A percentile compares a stretch with the other conserved stretches of the same genome.
Conservation (phyloP, 345 rosid genomes). For the Passiflora organensis region DNA sequence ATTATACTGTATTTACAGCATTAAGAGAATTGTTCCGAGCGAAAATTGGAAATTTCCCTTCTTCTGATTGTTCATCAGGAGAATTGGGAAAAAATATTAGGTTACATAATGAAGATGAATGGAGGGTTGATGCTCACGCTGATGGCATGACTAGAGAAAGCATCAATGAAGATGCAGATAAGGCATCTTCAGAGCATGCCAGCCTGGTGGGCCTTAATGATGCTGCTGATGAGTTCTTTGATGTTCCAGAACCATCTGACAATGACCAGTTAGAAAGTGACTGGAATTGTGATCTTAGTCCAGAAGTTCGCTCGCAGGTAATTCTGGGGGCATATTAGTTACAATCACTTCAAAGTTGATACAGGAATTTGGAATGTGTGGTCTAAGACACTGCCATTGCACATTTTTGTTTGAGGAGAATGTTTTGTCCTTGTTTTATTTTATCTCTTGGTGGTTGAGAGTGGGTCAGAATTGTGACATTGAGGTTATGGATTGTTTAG, state of each 20-base stretch:
- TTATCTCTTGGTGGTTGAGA: no score
- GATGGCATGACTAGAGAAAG: slow-evolving; percentile 35
- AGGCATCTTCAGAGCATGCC: slow-evolving; percentile 59
- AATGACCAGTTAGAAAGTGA: slow-evolving; percentile 47
- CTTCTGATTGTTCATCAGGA: slow-evolving; percentile 57
- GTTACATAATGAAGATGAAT: slow-evolving; percentile 31
- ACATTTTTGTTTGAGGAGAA: no score
- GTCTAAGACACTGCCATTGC: no score
- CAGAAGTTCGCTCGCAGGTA: slow-evolving; percentile 61
- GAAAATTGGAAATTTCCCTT: slow-evolving; percentile 51
- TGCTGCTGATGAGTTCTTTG: slow-evolving; percentile 86
- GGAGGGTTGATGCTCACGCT: slow-evolving; percentile 25
- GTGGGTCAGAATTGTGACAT: no score
- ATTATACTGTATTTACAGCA: slow-evolving; percentile 42
- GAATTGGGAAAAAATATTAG: slow-evolving; percentile 45
- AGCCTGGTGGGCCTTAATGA: slow-evolving; percentile 75
- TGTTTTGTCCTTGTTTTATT: no score
- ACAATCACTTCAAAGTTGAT: no score
- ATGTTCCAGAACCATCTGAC: slow-evolving; percentile 79
- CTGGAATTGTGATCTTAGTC: slow-evolving; percentile 63
- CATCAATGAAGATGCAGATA: slow-evolving; percentile 49
- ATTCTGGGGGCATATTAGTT: slow-evolving; percentile 7
- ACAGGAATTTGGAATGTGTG: no score
- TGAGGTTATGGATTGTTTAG: no score
- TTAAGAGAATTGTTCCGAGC: slow-evolving; percentile 74